Base-by-base conservation (phyloP, 768 basidiomycete species). In the Coprinopsis strossmayeri region DNA sequence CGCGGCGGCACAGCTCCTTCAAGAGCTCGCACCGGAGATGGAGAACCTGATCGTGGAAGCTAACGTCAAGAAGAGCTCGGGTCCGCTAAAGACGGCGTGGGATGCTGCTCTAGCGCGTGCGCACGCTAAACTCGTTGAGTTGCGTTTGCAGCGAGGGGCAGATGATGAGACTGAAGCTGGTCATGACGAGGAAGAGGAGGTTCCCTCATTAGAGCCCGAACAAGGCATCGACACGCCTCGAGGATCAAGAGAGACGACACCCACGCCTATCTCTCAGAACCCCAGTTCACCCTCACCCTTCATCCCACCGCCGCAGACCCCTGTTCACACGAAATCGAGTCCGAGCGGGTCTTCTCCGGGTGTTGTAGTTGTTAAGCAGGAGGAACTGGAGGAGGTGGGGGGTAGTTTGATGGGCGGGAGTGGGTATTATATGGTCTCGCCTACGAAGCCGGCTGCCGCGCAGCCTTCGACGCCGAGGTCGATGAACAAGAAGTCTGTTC, bases 31-130 rank as follows among this genome's bases (percentile, higher is more conserved):
- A 40, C 51, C 61, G 13, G 84, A 84, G 63, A 82, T 89, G 72
- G 77, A 82, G 61, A 69, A 78, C 34, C 69, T 87, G 57, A 64
- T 86, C 40, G 71, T 88, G 2, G 87, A 87, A 64, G 68, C 68
- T 26, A 77, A 74, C 55, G 63, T 89, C 34, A 78, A 72, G 63
- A 71, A 82, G 34, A 75, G 76, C 15, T 64, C 59, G 1, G 82
- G 79, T 12, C 82, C 81, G n/a, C 66, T 85, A 46, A 64, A 65
- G 56, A 73, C 62, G 30, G 74, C 70, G 9, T 82, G 79, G 77
- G 71, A 79, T 46, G 64, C 55, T 1, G 76, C 74, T 0, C 54
- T 77, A 11, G 24, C 20, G 21, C 17, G 49, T 24, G 43, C 34
- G 18, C 30, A 32, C 30, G 30, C 30, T 7, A 32, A 32, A 15